These are phyloP conservation scores for Rauvolfia tetraphylla DNA, from an alignment of 257 asterid genomes.

Conservation along the genomic window DNA sequence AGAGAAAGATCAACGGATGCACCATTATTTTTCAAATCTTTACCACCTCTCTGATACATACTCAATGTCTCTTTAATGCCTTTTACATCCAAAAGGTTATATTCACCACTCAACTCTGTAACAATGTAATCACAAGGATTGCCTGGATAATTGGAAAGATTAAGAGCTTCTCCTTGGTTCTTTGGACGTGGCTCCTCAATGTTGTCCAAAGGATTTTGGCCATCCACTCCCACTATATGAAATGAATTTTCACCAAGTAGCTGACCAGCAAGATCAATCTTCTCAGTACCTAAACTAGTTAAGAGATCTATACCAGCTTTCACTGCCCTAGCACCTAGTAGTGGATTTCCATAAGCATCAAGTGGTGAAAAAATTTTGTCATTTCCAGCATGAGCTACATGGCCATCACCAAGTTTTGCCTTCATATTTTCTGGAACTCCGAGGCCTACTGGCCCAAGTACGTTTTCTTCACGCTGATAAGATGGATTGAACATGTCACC, in stretches of 20 bases:
- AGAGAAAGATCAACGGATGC: slow-evolving; percentile 9
- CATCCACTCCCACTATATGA: neutral
- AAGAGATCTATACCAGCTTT: slow-evolving; percentile 1
- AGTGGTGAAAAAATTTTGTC: neutral
- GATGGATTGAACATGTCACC: neutral
- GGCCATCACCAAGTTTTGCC: neutral
- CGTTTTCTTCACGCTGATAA: neutral
- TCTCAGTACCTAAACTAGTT: slow-evolving; percentile 4
- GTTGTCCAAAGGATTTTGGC: neutral
- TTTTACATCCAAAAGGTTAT: neutral
- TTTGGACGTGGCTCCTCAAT: neutral
- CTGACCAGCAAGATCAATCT: slow-evolving; percentile 5
- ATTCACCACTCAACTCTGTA: neutral
- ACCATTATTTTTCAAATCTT: neutral
- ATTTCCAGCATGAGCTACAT: neutral
- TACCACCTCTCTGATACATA: neutral
- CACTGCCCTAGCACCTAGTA: neutral
- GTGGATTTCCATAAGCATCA: neutral
- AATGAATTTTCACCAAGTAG: neutral
- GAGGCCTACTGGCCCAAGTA: neutral
- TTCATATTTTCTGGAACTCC: neutral
- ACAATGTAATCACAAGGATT: neutral
- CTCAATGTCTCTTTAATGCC: neutral
- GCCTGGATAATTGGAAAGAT: neutral
- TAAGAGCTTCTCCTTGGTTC: neutral